These are phyloP conservation scores for Themeda triandra DNA, from an alignment of 176 grass and related monocot species.

Conservation along the genomic window DNA sequence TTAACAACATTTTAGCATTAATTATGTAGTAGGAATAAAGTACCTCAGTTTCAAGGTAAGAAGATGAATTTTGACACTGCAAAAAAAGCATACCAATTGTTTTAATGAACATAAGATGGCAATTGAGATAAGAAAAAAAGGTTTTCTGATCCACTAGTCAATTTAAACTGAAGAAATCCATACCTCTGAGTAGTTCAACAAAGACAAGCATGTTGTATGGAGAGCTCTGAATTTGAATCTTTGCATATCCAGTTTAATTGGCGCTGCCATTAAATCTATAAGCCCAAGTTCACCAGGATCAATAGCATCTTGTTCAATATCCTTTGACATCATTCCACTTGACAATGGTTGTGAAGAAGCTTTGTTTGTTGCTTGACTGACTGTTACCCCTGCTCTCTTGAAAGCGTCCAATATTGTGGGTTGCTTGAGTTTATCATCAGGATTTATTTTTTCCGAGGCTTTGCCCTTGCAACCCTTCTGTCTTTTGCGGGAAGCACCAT, in stretches of 20 bases:
- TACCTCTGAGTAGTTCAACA: constrained; percentile 85
- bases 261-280: constrained; percentile 65
- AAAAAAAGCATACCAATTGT: neutral
- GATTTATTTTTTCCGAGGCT: constrained; percentile 41
- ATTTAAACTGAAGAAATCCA: constrained; percentile 11
- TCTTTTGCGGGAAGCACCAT: constrained; percentile 45
- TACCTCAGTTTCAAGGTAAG: constrained; percentile 80
- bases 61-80: constrained; percentile 53
- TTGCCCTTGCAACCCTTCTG: constrained; percentile 57
- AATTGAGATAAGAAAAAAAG: constrained; percentile 7
- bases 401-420: constrained; percentile 69
- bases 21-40: constrained; percentile 37
- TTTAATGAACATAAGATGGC: constrained; percentile 17
- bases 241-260: constrained; percentile 71
- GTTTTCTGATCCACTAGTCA: neutral
- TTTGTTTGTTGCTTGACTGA: constrained; percentile 63
- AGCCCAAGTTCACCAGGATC: constrained; percentile 50
- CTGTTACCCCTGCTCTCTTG: constrained; percentile 64
- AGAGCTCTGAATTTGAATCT: constrained; percentile 90
- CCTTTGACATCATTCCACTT: constrained; percentile 28
- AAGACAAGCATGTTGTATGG: constrained; percentile 46
- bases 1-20: constrained; percentile 25
- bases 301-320: constrained; percentile 44
- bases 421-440: constrained; percentile 67
- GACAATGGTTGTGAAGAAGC: constrained; percentile 46